Evolutionary conservation across 2,329 filamentous ascomycete genomes (phyloP), one percentile per base, ranked within the genome.

Genomic region (Xenoacremonium recifei): DNA sequence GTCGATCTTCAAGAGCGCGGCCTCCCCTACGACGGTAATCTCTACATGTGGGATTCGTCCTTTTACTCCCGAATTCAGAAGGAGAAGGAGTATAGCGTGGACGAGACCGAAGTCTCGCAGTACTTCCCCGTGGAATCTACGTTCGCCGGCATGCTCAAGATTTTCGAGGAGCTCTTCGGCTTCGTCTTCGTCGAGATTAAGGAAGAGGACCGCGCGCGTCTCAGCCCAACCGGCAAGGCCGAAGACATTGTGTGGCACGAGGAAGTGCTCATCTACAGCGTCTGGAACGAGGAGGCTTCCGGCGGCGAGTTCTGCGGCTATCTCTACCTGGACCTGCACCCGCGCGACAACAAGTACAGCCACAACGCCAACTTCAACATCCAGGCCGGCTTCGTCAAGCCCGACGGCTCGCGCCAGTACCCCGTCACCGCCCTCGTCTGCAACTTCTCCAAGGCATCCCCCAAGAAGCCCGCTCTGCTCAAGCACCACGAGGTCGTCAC

Each of bases 291-390:
- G 48, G 78, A 81, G 45, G 75, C 73, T 2, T 82, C 86, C 53
- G 87, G 87, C 13, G 73, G 77, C 37, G 80, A 73, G 25, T 93
- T 93, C 57, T 83, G 88, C 6, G 88, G 88, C 30, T 93, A 92
- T 61, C 75, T 93, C 19, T 92, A 92, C 64, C 77, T 93, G 12
- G 88, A 93, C 64, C 75, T 92, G 16, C 85, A 89, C 64, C 87
- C 87, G 2, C 79, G 88, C 27, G 81, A 82, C 54, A 87, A 89
- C 64, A 93, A 93, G 65, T 92, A 92, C 62, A 84, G 85, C 13
- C 88, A 92, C 58, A 87, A 88, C 5, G 88, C 88, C 57, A 92
- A 92, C 71, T 92, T 93, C 71, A 87, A 84, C 64, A 66, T 93
- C 2, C 82, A 89, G 65, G 85, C 87, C 1, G 85, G 85, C 18